phyloP scores from a whole-genome alignment of 2,329 filamentous ascomycete species.

The Fusarium avenaceum region DNA sequence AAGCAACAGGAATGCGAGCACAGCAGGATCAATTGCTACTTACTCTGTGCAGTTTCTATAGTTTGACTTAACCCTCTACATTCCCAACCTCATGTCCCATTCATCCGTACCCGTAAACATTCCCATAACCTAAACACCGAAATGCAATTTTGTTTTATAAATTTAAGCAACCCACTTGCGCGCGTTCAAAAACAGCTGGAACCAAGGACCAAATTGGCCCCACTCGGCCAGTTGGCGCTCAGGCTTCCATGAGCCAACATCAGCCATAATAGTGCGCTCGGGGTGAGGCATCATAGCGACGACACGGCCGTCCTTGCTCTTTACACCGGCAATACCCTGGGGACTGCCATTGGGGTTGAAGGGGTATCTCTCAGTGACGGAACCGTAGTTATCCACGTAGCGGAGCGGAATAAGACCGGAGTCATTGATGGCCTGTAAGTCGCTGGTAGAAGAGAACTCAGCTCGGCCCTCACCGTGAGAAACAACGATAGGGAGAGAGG shows the following conservation, averaged over 20 bases:
- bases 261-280: slow-evolving; percentile 86
- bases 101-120: slow-evolving; percentile 13
- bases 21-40: not conserved
- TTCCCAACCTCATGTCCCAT: slow-evolving; percentile 19
- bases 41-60: slow-evolving; percentile 20
- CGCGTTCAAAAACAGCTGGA: slow-evolving; percentile 87
- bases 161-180: slow-evolving; percentile 83
- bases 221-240: slow-evolving; percentile 70
- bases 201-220: slow-evolving; percentile 89
- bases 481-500: slow-evolving; percentile 49
- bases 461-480: slow-evolving; percentile 77
- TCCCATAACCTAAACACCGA: slow-evolving; percentile 37
- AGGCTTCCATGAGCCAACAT: slow-evolving; percentile 82
- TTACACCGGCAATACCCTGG: slow-evolving; percentile 82
- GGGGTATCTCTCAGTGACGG: slow-evolving; percentile 85
- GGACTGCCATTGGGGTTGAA: slow-evolving; percentile 90
- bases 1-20: not conserved
- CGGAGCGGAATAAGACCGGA: slow-evolving; percentile 80
- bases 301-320: slow-evolving; percentile 82
- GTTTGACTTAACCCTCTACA: slow-evolving; percentile 13
- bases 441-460: slow-evolving; percentile 69
- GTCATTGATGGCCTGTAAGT: slow-evolving; percentile 68
- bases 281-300: slow-evolving; percentile 95
- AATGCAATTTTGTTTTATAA: slow-evolving; percentile 20
- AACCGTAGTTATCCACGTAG: slow-evolving; percentile 84